phyloP scores from a whole-genome alignment of 2,329 filamentous ascomycete genomes.

The Aureobasidium sp. region DNA sequence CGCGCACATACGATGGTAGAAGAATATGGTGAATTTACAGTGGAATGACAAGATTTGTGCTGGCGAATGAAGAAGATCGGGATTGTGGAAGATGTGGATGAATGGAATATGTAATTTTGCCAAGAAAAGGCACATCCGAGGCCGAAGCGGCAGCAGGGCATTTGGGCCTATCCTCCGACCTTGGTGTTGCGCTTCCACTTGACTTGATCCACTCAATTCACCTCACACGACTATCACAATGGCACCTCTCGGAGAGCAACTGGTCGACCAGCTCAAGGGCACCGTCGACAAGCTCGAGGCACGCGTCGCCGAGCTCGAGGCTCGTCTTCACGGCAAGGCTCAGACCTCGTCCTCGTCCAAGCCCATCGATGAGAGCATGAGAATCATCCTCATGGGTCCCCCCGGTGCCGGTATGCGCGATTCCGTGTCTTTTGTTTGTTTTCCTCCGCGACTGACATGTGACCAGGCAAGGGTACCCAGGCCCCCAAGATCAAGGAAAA shows the following conservation, averaged over 20 bases:
- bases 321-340: slow-evolving; percentile 46
- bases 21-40: neutral
- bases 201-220: neutral
- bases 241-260: slow-evolving; percentile 77
- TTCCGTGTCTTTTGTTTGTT: neutral
- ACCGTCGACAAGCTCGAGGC: slow-evolving; percentile 75
- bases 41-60: neutral
- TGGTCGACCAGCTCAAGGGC: slow-evolving; percentile 72
- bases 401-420: slow-evolving; percentile 77
- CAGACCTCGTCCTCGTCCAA: slow-evolving; percentile 35
- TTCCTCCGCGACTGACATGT: neutral
- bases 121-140: slow-evolving; percentile 5
- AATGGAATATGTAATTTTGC: neutral
- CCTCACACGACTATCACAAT: slow-evolving; percentile 44
- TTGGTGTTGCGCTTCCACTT: neutral
- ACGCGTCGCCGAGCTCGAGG: slow-evolving; percentile 78
- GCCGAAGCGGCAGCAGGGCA: neutral
- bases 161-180: neutral
- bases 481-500: slow-evolving; percentile 97
- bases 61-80: neutral
- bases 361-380: slow-evolving; percentile 54
- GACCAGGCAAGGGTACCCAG: slow-evolving; percentile 91
- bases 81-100: slow-evolving; percentile 2
- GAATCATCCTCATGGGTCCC: slow-evolving; percentile 96
- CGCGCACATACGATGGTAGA: no score